Base-by-base conservation (phyloP, 495 filamentous ascomycete genomes). In the Astrothelium subdiscretum region DNA sequence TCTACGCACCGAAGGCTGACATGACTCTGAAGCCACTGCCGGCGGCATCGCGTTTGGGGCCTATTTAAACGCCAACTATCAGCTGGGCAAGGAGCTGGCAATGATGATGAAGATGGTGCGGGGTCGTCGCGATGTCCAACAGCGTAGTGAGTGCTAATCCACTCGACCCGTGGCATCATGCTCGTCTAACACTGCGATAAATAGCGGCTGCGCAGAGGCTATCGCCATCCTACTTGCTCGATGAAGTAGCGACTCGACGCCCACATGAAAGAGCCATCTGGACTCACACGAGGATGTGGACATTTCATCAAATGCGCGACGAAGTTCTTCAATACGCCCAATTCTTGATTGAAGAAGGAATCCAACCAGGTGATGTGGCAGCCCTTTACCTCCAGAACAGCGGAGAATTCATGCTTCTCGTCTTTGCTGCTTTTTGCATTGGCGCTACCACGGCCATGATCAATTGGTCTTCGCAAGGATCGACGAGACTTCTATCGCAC, bases 1-100 rank as follows among this genome's bases (percentile, higher is more conserved):
- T 48, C 42, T 48, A 48, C 42, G 42, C 42, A 48, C 42, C 42
- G 42, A 48, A 48, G 42, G 42, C 42, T 48, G 42, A 48, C 42
- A 48, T 48, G 42, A 48, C 10, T 48, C 78, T 15, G 78, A 81
- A 60, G 78, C 76, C 52, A 71, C 80, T 42, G 77, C 83, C 11
- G 74, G 73, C 31, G 73, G 73, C 6, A 68, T 73, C 2, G 80
- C 81, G 15, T 72, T 74, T 18, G 78, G 79, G 42, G 75, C 78
- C 15, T 92, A 92, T 69, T 74, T 89, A 48, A 81, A 91, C 65
- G 88, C 84, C 59, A 89, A 87, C 75, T 85, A 80, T 60, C 80
- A 85, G 68, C 62, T 91, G 58, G 62, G 68, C 24, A 84, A 88
- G 66, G 88, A 92, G 69, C 42, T 86, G 22, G 59, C 66, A 0